phyloP scores from a whole-genome alignment of 352 stramenopile genomes.

The Phytophthora vignae region DNA sequence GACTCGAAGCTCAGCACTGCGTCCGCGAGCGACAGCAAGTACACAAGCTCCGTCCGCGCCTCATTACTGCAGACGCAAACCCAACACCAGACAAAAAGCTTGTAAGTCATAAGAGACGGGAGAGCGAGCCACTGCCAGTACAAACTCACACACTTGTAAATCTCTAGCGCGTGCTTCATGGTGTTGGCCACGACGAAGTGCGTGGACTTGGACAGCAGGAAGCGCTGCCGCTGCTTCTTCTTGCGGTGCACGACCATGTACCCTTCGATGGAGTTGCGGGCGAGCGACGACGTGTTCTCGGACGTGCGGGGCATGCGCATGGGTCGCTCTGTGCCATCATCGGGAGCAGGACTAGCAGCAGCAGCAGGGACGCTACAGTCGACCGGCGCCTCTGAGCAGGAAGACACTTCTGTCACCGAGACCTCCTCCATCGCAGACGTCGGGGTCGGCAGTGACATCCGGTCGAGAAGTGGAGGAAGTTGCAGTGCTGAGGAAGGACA shows the following conservation, averaged over 20 bases:
- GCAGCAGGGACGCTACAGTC: slow-evolving; percentile 10
- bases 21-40: slow-evolving; percentile 65
- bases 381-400: slow-evolving; percentile 12
- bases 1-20: slow-evolving; percentile 72
- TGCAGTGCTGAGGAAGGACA: no score
- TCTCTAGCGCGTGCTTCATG: slow-evolving; percentile 61
- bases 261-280: slow-evolving; percentile 54
- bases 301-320: slow-evolving; percentile 21
- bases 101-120: background rate
- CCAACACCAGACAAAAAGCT: background rate
- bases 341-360: background rate
- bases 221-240: slow-evolving; percentile 64
- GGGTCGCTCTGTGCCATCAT: background rate
- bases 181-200: slow-evolving; percentile 64
- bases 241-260: slow-evolving; percentile 75
- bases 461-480: slow-evolving; percentile 1
- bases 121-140: background rate
- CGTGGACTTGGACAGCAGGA: slow-evolving; percentile 50
- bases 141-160: slow-evolving; percentile 53
- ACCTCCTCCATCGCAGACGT: slow-evolving; percentile 12
- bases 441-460: slow-evolving; percentile 13
- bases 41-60: slow-evolving; percentile 57
- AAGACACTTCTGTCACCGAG: background rate
- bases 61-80: slow-evolving; percentile 48
- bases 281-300: slow-evolving; percentile 42